These are phyloP conservation scores for Strobilomyces dryophilus DNA, from an alignment of 768 basidiomycete genomes.

Conservation along the genomic window DNA sequence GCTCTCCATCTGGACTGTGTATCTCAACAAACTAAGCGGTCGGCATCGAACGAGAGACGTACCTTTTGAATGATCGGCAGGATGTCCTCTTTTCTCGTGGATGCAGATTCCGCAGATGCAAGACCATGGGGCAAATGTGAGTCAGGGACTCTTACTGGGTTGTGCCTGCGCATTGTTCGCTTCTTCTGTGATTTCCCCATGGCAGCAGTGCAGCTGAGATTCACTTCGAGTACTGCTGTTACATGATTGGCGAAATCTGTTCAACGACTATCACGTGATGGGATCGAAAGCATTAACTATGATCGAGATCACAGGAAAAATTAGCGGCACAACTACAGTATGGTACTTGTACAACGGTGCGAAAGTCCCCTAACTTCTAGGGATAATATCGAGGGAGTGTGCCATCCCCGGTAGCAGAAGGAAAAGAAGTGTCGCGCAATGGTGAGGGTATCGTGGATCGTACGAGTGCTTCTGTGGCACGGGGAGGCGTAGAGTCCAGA, in stretches of 20 bases:
- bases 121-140: slow-evolving; percentile 85
- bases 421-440: neutral
- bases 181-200: slow-evolving; percentile 98
- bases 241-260: no score
- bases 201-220: neutral
- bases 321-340: slow-evolving; percentile 23
- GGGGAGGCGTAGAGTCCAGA: neutral
- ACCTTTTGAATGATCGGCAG: slow-evolving; percentile 92
- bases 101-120: slow-evolving; percentile 65
- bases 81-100: slow-evolving; percentile 73
- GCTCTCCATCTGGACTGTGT: slow-evolving; percentile 59
- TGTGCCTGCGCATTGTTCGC: slow-evolving; percentile 78
- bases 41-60: slow-evolving; percentile 3
- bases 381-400: slow-evolving; percentile 29
- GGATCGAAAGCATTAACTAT: no score
- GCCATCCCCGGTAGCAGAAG: slow-evolving; percentile 10
- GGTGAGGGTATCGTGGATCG: neutral
- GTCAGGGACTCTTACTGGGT: slow-evolving; percentile 92
- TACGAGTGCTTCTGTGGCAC: neutral
- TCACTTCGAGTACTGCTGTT: no score
- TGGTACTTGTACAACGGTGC: slow-evolving; percentile 20
- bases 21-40: neutral
- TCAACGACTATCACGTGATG: slow-evolving; percentile 7
- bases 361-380: slow-evolving; percentile 16
- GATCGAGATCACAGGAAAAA: neutral